phyloP scores from a whole-genome alignment of 1,284 basidiomycete genomes.

The Apiotrichum domesticum region DNA sequence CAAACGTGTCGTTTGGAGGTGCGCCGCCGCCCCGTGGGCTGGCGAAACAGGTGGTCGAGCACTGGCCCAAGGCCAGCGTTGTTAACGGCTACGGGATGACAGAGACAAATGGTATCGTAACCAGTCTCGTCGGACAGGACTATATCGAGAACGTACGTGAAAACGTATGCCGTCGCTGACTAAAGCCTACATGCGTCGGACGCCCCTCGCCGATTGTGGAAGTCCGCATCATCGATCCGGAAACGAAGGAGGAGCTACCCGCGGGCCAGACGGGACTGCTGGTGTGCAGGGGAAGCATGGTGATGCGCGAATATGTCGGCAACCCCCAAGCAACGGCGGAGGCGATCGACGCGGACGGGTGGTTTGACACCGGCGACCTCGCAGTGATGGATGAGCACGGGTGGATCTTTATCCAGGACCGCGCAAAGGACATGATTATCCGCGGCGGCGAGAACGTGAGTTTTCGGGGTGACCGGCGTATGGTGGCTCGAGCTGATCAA shows the following conservation, averaged over 20 bases:
- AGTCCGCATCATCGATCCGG: conserved; percentile 27
- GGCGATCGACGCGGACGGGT: conserved; percentile 28
- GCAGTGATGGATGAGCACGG: conserved; percentile 31
- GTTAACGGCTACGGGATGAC: conserved; percentile 38
- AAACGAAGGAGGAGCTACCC: conserved; percentile 17
- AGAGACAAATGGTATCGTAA: conserved; percentile 40
- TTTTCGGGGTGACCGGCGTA: conserved; percentile 28
- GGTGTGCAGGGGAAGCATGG: conserved; percentile 30
- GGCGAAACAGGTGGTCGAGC: conserved; percentile 19
- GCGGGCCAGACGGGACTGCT: conserved; percentile 27
- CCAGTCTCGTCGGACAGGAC: conserved; percentile 29
- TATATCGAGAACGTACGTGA: conserved; percentile 21
- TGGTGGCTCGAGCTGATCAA: conserved; percentile 1
- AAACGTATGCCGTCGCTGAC: background rate
- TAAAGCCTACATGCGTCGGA: background rate
- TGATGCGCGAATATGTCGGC: conserved; percentile 36
- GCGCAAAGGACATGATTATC: conserved; percentile 31
- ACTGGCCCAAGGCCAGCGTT: conserved; percentile 25
- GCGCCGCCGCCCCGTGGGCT: conserved; percentile 34
- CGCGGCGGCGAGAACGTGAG: conserved; percentile 41
- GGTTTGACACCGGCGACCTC: conserved; percentile 41
- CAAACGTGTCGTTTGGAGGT: conserved; percentile 37
- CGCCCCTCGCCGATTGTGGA: conserved; percentile 29
- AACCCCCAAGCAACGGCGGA: conserved; percentile 13
- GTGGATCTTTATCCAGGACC: conserved; percentile 36